Evolutionary conservation across 2,329 filamentous ascomycete species (phyloP), one percentile per base, ranked within the genome.

Genomic region (Talaromyces sp.): DNA sequence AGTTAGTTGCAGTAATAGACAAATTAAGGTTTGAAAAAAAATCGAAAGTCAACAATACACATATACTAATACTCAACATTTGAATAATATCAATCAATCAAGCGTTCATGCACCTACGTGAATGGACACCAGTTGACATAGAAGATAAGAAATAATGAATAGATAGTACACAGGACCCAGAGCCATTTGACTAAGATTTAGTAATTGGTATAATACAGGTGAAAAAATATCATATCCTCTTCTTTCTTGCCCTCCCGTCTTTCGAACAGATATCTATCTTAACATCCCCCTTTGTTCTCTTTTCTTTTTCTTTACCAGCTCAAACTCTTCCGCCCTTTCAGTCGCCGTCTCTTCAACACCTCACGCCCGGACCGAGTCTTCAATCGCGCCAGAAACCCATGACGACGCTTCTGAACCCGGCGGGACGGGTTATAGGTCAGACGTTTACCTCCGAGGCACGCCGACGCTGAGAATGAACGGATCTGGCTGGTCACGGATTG

Each of bases 391-490:
- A 87, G 69, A 67, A 86, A 87, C 2, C 85, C 85, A 73, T 85
- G 82, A 66, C 85, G 78, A 64, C 85, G 77, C 75, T 87, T 88
- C 70, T 86, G 78, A 49, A 86, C 82, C 51, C 80, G 69, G 64
- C 86, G 82, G 56, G 81, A 85, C 10, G 84, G 84, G 59, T 83
- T 82, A 68, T 80, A 87, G 49, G 85, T 87, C 60, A 81, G 74
- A 64, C 85, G 78, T 55, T 73, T 75, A 27, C 69, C 77, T 52
- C 70, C 74, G 6, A 81, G 72, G 2, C 71, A 69, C 7, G 78
- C 72, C 57, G 77, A 75, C 17, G 77, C 72, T 4, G 79, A 81
- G 70, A 81, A 80, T 0, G 70, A 65, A 27, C 76, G 75, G 58
- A 71, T 74, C 49, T 73, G 66, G 53, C 46, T 21, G 24, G 64